phyloP scores from a whole-genome alignment of 495 filamentous ascomycete species.

The Xylaria grammica region DNA sequence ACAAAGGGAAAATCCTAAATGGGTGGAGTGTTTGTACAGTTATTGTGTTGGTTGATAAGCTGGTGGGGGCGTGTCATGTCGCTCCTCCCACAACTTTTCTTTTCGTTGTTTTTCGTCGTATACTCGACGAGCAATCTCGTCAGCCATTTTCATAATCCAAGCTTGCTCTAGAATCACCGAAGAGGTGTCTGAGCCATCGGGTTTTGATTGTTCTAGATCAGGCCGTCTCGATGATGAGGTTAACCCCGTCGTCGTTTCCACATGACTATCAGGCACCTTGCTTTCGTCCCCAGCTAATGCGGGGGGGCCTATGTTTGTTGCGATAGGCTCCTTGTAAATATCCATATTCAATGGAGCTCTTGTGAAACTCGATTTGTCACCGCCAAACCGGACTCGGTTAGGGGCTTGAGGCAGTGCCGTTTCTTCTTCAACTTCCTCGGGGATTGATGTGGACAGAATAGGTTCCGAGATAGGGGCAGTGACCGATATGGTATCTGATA shows the following conservation, averaged over 20 bases:
- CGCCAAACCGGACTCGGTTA: slow-evolving; percentile 49
- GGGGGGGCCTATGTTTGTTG: slow-evolving; percentile 18
- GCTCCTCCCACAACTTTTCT: slow-evolving; percentile 51
- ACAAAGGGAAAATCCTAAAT: slow-evolving; percentile 33
- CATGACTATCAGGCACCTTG: slow-evolving; percentile 26
- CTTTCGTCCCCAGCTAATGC: slow-evolving; percentile 23
- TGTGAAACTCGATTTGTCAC: slow-evolving; percentile 30
- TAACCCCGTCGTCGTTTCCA: slow-evolving; percentile 43
- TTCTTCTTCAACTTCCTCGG: slow-evolving; percentile 63
- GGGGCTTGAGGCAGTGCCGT: slow-evolving; percentile 50
- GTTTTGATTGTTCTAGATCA: slow-evolving; percentile 39
- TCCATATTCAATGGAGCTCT: slow-evolving; percentile 39
- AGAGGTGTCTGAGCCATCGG: slow-evolving; percentile 42
- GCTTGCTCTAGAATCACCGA: slow-evolving; percentile 77
- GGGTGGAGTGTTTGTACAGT: slow-evolving; percentile 20
- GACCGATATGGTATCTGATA: slow-evolving; percentile 44
- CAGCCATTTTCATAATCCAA: slow-evolving; percentile 89
- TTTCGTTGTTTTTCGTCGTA: slow-evolving; percentile 67
- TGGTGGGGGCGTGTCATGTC: slow-evolving; percentile 64
- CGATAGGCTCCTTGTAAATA: slow-evolving; percentile 28
- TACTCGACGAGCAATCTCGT: slow-evolving; percentile 84
- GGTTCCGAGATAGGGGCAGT: slow-evolving; percentile 57
- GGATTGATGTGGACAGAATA: slow-evolving; percentile 45
- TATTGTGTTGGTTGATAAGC: slow-evolving; percentile 60
- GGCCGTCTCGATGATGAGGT: slow-evolving; percentile 39